Evolutionary conservation across 306 rosid genomes (phyloP), one percentile per base, ranked within the genome.

Genomic region (Dalbergia cochinchinensis): DNA sequence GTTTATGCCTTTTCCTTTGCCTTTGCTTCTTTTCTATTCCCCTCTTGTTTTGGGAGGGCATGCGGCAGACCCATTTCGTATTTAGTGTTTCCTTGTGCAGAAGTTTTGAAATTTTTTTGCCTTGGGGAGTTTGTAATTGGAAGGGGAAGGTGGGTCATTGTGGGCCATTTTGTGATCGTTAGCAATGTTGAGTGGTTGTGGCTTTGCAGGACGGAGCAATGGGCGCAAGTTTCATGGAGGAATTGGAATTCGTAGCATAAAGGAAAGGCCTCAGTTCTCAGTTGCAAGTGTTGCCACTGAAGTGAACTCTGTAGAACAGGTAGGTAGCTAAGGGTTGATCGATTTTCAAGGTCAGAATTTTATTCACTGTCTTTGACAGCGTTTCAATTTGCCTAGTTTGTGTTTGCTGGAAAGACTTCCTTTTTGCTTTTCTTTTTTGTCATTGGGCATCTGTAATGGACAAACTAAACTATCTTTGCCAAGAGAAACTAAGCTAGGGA

Each of bases 231-330:
- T 87, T 48, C 76, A 72, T 88, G 94, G 90, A 65, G 87, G 92
- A 68, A 82, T 91, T 59, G 87, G 91, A 80, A 60, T 87, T 72
- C 90, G 78, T 37, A 88, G 91, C 22, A 78, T 72, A 51, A 92
- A 85, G 81, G 91, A 87, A 61, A 88, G 90, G 85, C 82, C 95
- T 84, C 91, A 58, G 70, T 87, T 90, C 65, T 86, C 94, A n/a
- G 92, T 90, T 51, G 76, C 89, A 42, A 92, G 82, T 86, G 97
- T 94, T 88, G 92, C 97, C 67, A 89, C 99, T 83, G 95, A 91
- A 84, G 84, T 94, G 31, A 90, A 84, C 95, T 72, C 97, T 68
- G 85, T 86, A 2, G 90, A 86, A 66, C 90, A 91, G 99, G 99
- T 91, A 70, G 8, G 80, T 91, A 70, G 8, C 76, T 72, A 20